These are phyloP conservation scores for Phaeosphaeriaceae sp. DNA, from an alignment of 2,329 filamentous ascomycete species.

Conservation along the genomic window DNA sequence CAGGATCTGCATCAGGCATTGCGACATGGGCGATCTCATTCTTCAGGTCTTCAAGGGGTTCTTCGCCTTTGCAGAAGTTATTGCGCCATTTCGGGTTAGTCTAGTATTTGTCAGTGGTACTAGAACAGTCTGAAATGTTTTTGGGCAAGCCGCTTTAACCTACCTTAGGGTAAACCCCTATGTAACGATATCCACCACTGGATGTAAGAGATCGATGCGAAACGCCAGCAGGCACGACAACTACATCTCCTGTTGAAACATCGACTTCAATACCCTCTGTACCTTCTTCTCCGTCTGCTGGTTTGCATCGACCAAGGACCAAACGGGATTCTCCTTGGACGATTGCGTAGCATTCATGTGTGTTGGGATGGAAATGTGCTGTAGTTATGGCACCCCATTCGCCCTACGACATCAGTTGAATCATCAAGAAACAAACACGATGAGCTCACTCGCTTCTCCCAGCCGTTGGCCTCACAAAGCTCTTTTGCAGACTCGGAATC, in stretches of 20 bases:
- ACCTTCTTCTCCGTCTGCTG: slow-evolving; percentile 20
- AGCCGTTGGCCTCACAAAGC: slow-evolving; percentile 41
- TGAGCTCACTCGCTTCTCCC: slow-evolving; percentile 36
- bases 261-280: slow-evolving; percentile 7
- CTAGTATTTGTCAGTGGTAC: slow-evolving; percentile 1
- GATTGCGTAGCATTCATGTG: slow-evolving; percentile 47
- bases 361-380: slow-evolving; percentile 46
- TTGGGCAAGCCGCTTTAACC: neutral
- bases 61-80: slow-evolving; percentile 10
- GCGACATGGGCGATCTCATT: slow-evolving; percentile 7
- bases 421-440: no score
- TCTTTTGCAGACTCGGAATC: slow-evolving; percentile 25
- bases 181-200: slow-evolving; percentile 41
- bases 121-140: no score
- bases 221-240: slow-evolving; percentile 46
- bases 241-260: slow-evolving; percentile 41
- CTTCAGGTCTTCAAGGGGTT: slow-evolving; percentile 3
- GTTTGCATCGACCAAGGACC: slow-evolving; percentile 36
- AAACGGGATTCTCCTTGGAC: slow-evolving; percentile 35
- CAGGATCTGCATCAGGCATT: slow-evolving; percentile 10
- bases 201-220: slow-evolving; percentile 42
- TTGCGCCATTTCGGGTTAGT: slow-evolving; percentile 13
- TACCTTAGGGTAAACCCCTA: slow-evolving; percentile 47
- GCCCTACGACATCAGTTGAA: slow-evolving; percentile 13
- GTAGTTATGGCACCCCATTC: slow-evolving; percentile 32